Base-by-base conservation (phyloP, 2,329 filamentous ascomycete species). In the Cadophora sp. region DNA sequence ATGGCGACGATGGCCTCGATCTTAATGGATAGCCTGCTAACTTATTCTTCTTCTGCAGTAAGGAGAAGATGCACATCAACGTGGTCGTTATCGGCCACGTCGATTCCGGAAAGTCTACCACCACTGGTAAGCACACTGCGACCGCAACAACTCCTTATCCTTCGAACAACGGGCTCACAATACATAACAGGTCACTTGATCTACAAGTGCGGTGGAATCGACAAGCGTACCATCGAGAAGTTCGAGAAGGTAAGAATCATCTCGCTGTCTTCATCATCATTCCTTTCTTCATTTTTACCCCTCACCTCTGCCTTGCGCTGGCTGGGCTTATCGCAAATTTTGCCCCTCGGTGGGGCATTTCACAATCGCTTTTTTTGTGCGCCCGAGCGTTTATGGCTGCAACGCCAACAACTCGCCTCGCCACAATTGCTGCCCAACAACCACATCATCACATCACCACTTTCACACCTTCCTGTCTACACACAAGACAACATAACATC, bases 171-270 rank as follows among this genome's bases (percentile, higher is more conserved):
- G n/a, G 45, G 70, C 68, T 73, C 64, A 76, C 53, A 74, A 41
- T 68, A 64, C 62, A 48, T 69, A 82, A 91, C 84, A 79, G 89
- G 90, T 84, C 90, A 95, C 88, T 91, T 99, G 90, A 98, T 99
- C 92, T 98, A 98, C 94, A 95, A 99, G 92, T 98, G 96, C 89
- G 96, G 96, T 91, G 96, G 96, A 93, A 99, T 98, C 82, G 96
- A 99, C 93, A 94, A 95, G 90, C 95, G 96, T 94, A 98, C 95
- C 85, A 99, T 99, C 83, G 96, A 99, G 92, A 99, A 99, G 92
- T 99, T 99, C 91, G 96, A 99, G 94, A 99, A 99, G 93, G 94
- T 96, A 85, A 82, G 89, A 62, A 58, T 33, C 22, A 47, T 27
- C 41, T 20, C 60, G 45, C 68, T 70, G 66, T 64, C 27, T 43